A percentile compares a stretch with the other conserved stretches of the same genome.
Conservation (phyloP, 2,329 filamentous ascomycete species). For the Penicillium sp. region DNA sequence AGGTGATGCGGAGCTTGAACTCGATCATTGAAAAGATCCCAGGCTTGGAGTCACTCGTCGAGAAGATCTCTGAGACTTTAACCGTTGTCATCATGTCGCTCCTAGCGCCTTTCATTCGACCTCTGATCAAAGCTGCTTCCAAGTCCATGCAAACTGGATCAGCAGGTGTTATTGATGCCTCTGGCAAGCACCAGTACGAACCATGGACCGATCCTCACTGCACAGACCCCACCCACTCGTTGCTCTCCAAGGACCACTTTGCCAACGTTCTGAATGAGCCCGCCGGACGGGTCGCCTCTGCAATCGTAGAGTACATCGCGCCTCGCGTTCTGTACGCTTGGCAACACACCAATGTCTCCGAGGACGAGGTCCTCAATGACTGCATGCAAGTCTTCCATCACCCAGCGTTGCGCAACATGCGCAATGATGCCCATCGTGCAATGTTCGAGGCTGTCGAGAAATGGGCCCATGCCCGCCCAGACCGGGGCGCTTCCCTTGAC, state of each 20-base stretch:
- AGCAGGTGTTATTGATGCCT: slow-evolving; percentile 65
- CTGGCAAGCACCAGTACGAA: slow-evolving; percentile 72
- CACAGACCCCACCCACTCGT: slow-evolving; percentile 77
- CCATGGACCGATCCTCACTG: slow-evolving; percentile 75
- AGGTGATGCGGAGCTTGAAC: slow-evolving; percentile 83
- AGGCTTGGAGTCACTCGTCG: slow-evolving; percentile 82
- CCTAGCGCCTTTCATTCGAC: slow-evolving; percentile 85
- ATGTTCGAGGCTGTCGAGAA: slow-evolving; percentile 86
- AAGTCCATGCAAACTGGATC: slow-evolving; percentile 84
- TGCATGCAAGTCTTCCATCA: slow-evolving; percentile 86
- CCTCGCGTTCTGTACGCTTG: slow-evolving; percentile 89
- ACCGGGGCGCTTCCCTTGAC: slow-evolving; percentile 67
- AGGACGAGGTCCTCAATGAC: slow-evolving; percentile 80
- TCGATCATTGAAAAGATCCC: slow-evolving; percentile 85
- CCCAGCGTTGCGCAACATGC: slow-evolving; percentile 74
- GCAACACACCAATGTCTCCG: slow-evolving; percentile 80
- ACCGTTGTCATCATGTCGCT: slow-evolving; percentile 90
- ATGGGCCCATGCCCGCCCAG: slow-evolving; percentile 72
- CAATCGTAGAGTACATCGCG: slow-evolving; percentile 80
- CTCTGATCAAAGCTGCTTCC: slow-evolving; percentile 84
- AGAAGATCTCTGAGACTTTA: slow-evolving; percentile 89
- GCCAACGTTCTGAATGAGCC: slow-evolving; percentile 75
- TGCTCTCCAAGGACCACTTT: slow-evolving; percentile 83
- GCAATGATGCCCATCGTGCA: slow-evolving; percentile 73
- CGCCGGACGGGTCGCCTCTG: slow-evolving; percentile 70